A percentile compares a stretch with the other conserved stretches of the same genome.
These are phyloP conservation scores for Starmerella stigmatis DNA, from an alignment of 805 yeast species.

Conservation along the genomic window DNA sequence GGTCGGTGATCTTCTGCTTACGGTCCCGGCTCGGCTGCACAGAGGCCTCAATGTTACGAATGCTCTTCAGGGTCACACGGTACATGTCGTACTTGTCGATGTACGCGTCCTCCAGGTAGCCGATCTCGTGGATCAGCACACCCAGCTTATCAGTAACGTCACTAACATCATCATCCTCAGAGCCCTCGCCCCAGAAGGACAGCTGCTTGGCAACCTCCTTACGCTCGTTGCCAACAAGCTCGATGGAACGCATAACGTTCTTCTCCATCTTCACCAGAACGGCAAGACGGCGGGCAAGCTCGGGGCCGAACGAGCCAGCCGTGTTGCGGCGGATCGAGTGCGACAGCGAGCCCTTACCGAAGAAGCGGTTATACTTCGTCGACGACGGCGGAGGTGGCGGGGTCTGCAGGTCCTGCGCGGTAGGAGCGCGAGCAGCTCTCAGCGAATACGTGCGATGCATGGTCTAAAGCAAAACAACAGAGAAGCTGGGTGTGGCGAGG, in stretches of 20 bases:
- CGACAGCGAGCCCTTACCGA: conserved; percentile 59
- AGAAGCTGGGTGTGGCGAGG: conserved; percentile 2
- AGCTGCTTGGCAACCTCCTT: conserved; percentile 94
- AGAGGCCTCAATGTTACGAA: conserved; percentile 93
- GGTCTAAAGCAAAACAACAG: conserved; percentile 10
- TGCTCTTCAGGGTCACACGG: conserved; percentile 86
- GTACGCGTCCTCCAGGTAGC: conserved; percentile 96
- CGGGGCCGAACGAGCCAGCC: conserved; percentile 92
- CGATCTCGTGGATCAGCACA: conserved; percentile 87
- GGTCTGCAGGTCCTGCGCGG: conserved; percentile 86
- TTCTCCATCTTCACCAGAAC: conserved; percentile 93
- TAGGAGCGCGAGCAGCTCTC: conserved; percentile 92
- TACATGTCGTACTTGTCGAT: conserved; percentile 97
- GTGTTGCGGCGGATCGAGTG: conserved; percentile 55
- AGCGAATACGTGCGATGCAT: conserved; percentile 99
- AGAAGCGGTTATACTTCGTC: conserved; percentile 72
- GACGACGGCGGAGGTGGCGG: conserved; percentile 95
- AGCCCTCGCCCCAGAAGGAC: conserved; percentile 92
- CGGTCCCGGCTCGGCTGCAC: conserved; percentile 98
- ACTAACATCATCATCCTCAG: conserved; percentile 87
- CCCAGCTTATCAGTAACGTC: conserved; percentile 97
- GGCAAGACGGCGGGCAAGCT: conserved; percentile 81
- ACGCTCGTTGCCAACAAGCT: conserved; percentile 86
- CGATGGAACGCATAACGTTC: conserved; percentile 87
- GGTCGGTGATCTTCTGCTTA: conserved; percentile 93